Evolutionary conservation across 345 rosid genomes (phyloP).

Genomic region (Moringa oleifera): DNA sequence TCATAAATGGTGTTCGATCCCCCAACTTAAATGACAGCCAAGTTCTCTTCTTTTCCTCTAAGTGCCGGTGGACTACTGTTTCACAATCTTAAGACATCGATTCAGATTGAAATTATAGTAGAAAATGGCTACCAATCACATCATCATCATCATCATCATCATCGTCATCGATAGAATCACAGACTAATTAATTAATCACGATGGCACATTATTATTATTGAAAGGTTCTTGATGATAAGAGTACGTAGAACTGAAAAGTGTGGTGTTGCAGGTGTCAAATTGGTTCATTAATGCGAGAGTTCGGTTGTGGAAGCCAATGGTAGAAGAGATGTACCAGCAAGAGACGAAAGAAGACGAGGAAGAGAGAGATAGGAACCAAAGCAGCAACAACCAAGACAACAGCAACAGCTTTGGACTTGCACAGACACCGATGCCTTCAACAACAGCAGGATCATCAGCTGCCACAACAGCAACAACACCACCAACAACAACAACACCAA

Average conservation of each 20-base stretch:
- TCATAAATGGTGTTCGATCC: no score
- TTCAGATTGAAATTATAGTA: no score
- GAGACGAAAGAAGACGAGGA: slow-evolving; percentile 50
- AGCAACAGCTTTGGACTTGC: slow-evolving; percentile 34
- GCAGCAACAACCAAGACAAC: slow-evolving; percentile 26
- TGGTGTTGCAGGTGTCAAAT: slow-evolving; percentile 66
- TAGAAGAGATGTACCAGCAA: slow-evolving; percentile 97
- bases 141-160: no score
- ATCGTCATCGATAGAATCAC: no score
- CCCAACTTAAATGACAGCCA: no score
- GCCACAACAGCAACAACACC: slow-evolving; percentile 22
- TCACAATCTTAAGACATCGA: background rate
- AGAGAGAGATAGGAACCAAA: slow-evolving; percentile 33
- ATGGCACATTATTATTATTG: no score
- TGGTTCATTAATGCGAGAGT: slow-evolving; percentile 99
- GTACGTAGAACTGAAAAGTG: no score
- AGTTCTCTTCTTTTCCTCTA: no score
- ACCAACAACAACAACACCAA: slow-evolving; percentile 24
- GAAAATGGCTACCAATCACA: no score
- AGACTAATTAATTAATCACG: no score
- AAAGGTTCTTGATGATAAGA: no score
- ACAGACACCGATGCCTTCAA: slow-evolving; percentile 53
- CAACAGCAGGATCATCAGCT: slow-evolving; percentile 22
- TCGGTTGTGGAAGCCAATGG: slow-evolving; percentile 99
- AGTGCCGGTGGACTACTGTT: no score